Conservation (phyloP, 2,329 filamentous ascomycete genomes). For the Beauveria pseudobassiana region DNA sequence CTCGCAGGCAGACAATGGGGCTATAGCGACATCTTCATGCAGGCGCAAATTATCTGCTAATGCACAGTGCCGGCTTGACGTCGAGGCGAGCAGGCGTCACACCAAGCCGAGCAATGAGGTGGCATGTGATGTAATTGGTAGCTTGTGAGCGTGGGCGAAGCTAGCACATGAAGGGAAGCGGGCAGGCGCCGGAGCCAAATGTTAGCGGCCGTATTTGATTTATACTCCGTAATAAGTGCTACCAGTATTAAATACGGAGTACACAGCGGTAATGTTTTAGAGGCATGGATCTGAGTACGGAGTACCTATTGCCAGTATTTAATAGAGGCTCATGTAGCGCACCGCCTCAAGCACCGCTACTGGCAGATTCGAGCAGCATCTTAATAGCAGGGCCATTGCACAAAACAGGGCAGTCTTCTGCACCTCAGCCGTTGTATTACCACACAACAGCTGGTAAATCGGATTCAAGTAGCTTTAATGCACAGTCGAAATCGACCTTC, state of each 20-base stretch:
- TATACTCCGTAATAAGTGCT: too few species aligned
- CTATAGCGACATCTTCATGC: slow-evolving; percentile 7
- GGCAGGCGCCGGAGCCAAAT: neutral
- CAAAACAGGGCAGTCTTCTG: neutral
- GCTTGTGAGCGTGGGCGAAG: neutral
- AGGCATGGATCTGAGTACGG: too few species aligned
- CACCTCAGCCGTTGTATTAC: neutral
- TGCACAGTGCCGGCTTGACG: neutral
- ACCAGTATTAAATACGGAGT: too few species aligned
- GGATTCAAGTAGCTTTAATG: neutral
- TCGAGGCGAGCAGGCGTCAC: neutral
- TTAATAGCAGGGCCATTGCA: neutral
- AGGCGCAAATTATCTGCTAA: neutral
- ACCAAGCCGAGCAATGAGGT: slow-evolving; percentile 1
- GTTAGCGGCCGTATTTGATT: neutral
- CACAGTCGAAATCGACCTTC: neutral
- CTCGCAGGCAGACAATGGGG: slow-evolving; percentile 14
- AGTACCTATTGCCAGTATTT: too few species aligned
- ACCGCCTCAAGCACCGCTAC: neutral
- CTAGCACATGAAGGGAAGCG: neutral
- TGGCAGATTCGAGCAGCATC: neutral
- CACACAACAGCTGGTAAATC: neutral
- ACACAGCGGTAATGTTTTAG: too few species aligned
- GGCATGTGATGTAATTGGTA: slow-evolving; percentile 19
- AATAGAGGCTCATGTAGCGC: neutral